Percentiles rank a stretch among this genome's conserved stretches.
Conservation (phyloP, 805 yeast genomes). For the Starmerella bombicola region DNA sequence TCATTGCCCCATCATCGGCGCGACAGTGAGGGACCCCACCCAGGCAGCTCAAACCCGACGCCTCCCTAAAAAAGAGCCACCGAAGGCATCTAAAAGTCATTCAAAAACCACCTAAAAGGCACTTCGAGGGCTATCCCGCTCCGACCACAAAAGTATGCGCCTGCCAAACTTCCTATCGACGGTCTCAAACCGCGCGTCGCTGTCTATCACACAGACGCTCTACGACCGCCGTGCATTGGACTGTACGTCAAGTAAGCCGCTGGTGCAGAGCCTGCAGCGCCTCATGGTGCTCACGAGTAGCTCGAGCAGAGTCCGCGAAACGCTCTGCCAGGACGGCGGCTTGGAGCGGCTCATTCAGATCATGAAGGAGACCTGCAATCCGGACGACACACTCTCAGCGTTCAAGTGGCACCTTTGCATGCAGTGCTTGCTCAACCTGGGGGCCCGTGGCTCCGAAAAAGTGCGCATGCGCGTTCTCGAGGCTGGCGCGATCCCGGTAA, state of each 20-base stretch:
- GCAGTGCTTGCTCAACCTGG: conserved; percentile 81
- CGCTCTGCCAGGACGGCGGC: conserved; percentile 82
- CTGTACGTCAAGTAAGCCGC: conserved; percentile 75
- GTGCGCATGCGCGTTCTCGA: conserved; percentile 77
- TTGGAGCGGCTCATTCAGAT: conserved; percentile 77
- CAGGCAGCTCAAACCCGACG: no score
- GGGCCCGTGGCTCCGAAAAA: conserved; percentile 82
- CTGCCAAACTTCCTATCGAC: conserved; percentile 77
- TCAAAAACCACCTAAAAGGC: no score
- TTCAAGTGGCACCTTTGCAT: conserved; percentile 97
- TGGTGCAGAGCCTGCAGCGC: conserved; percentile 84
- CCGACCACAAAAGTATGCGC: no score
- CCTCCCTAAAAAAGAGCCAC: no score
- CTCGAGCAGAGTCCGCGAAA: conserved; percentile 80
- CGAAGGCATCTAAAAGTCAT: no score
- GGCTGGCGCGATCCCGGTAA: conserved; percentile 82
- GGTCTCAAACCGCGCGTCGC: conserved; percentile 76
- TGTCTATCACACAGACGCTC: conserved; percentile 73
- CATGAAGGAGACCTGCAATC: conserved; percentile 41
- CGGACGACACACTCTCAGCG: conserved; percentile 35
- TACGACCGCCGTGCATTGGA: conserved; percentile 90
- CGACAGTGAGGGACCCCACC: no score
- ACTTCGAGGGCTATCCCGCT: no score
- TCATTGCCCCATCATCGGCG: no score
- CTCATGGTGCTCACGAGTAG: conserved; percentile 76